Percentiles rank a stretch among this genome's conserved stretches.
Evolutionary conservation across 75 land plant species (phyloP).

Genomic region (Isoetes taiwanensis): DNA sequence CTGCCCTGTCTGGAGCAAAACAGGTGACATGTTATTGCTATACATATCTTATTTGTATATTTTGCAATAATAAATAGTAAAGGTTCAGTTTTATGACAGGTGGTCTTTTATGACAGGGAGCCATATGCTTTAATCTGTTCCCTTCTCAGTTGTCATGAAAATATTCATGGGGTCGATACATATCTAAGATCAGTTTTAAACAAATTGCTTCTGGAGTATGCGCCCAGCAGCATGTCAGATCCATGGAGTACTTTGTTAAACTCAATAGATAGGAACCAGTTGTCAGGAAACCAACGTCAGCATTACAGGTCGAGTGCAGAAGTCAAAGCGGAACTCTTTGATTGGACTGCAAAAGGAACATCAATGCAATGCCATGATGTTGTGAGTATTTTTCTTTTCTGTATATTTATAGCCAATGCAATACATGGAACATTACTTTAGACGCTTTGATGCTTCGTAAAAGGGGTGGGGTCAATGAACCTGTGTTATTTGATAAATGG

Average conservation of each 20-base stretch:
- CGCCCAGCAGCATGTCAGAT: background rate
- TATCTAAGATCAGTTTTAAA: background rate
- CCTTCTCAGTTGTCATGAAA: background rate
- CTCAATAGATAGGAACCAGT: too few species aligned
- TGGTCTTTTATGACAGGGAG: background rate
- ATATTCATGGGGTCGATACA: background rate
- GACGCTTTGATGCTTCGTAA: too few species aligned
- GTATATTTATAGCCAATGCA: too few species aligned
- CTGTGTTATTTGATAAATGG: too few species aligned
- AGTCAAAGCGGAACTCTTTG: background rate
- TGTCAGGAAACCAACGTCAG: background rate
- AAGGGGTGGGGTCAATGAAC: too few species aligned
- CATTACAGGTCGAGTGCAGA: background rate
- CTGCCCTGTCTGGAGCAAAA: slow-evolving; percentile 5
- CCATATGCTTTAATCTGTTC: background rate
- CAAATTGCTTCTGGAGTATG: background rate
- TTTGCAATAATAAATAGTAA: background rate
- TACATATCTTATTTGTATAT: background rate
- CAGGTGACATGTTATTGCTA: background rate
- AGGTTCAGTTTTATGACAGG: background rate
- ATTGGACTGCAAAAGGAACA: background rate
- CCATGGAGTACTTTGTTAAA: background rate
- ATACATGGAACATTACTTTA: too few species aligned
- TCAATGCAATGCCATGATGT: background rate
- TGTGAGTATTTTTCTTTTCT: background rate